Percentiles rank a stretch among this genome's conserved stretches.
Conservation (phyloP, 2,329 filamentous ascomycete genomes). For the Hyphodiscus sp. region DNA sequence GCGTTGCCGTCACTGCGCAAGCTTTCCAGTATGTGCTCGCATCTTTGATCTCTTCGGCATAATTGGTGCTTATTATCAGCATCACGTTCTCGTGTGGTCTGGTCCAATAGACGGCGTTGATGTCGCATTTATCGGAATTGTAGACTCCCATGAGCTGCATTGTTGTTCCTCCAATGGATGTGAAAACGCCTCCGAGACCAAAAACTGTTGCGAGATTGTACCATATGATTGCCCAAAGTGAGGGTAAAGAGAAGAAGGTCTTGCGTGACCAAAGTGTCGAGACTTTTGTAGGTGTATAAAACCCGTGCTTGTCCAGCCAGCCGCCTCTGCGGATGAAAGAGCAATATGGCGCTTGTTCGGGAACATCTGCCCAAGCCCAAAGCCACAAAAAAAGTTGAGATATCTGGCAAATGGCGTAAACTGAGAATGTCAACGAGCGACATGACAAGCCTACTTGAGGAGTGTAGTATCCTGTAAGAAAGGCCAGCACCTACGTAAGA, state of each 20-base stretch:
- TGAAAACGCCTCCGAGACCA: constrained; percentile 10
- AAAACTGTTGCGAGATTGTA: constrained; percentile 10
- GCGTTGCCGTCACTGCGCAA: constrained; percentile 10
- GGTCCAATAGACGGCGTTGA: constrained; percentile 9
- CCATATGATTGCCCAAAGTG: constrained; percentile 14
- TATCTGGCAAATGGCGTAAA: constrained; percentile 30
- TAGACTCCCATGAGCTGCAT: constrained; percentile 19
- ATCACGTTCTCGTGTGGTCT: constrained; percentile 1
- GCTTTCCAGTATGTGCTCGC: constrained; percentile 12
- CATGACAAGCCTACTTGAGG: constrained; percentile 30
- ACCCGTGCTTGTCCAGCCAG: constrained; percentile 8
- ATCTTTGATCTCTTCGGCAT: constrained; percentile 8
- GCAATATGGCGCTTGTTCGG: constrained; percentile 3
- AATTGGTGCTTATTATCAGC: constrained; percentile 8
- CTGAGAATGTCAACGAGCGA: constrained; percentile 29
- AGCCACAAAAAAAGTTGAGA: constrained; percentile 23
- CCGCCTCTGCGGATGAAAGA: constrained; percentile 9
- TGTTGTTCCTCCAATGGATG: constrained; percentile 12
- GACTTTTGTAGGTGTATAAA: constrained; percentile 7
- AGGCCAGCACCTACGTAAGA: constrained; percentile 21
- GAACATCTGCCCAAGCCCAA: constrained; percentile 9
- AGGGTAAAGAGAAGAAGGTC: constrained; percentile 4
- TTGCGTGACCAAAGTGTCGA: neutral
- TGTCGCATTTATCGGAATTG: constrained; percentile 2
- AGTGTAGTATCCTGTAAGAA: constrained; percentile 31